A percentile compares a stretch with the other conserved stretches of the same genome.
These are phyloP conservation scores for Guadua angustifolia DNA, from an alignment of 176 grass and related monocot genomes.

Conservation along the genomic window DNA sequence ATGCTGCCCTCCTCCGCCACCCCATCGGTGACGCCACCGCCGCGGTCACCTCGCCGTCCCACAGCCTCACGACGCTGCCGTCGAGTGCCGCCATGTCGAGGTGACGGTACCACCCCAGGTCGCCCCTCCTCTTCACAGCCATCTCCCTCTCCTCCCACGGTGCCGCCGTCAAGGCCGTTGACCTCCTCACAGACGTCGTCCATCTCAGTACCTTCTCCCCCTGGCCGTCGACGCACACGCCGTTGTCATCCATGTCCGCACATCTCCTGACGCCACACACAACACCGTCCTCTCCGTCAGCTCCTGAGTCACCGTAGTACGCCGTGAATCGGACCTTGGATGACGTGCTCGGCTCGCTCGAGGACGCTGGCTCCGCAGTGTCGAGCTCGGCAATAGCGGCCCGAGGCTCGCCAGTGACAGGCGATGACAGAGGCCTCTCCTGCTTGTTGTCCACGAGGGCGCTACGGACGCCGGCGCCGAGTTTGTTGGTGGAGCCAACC, in stretches of 20 bases:
- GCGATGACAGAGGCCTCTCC: rapidly evolving
- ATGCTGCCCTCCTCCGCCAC: conserved; percentile 5
- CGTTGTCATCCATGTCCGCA: not conserved
- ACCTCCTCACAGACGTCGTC: conserved; percentile 13
- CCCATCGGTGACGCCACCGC: conserved; percentile 1
- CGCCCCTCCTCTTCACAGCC: conserved; percentile 32
- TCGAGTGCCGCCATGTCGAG: conserved; percentile 62
- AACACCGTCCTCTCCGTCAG: not conserved
- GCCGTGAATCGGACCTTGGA: conserved; percentile 64
- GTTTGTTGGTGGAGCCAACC: conserved; percentile 34
- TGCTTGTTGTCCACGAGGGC: not conserved
- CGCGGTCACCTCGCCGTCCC: conserved; percentile 51
- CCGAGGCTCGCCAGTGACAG: not conserved
- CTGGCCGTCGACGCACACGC: not conserved
- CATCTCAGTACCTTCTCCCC: conserved; percentile 1
- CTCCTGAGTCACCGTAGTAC: conserved; percentile 50
- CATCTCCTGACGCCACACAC: conserved; percentile 37
- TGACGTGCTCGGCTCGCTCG: conserved; percentile 35
- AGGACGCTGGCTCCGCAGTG: not conserved
- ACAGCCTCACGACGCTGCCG: conserved; percentile 66
- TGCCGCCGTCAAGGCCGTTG: not conserved
- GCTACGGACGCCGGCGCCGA: not conserved
- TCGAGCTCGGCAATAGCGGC: not conserved
- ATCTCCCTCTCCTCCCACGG: conserved; percentile 51
- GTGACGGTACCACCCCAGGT: conserved; percentile 68